Evolutionary conservation across 2,329 filamentous ascomycete species (phyloP), one percentile per base, ranked within the genome.

Genomic region (Sporothrix luriei): DNA sequence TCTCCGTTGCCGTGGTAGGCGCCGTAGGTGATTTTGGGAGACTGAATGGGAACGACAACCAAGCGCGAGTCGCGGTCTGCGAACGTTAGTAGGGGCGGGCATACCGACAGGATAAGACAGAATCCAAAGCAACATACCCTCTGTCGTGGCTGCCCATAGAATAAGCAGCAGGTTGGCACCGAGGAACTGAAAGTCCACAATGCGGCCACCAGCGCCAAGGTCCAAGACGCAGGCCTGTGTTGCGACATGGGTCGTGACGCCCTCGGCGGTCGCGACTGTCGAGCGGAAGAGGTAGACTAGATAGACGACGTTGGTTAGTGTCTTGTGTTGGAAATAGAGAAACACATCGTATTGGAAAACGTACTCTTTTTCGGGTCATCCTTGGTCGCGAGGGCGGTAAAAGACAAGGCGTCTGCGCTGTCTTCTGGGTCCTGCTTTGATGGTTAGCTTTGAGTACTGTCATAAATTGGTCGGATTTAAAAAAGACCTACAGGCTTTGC

Each of bases 171-270:
- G 82, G 14, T 83, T 78, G 69, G 90, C 86, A 74, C 90, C 84
- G 55, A 91, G 83, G 75, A 93, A 92, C 75, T 90, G 89, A 16
- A 90, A 77, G 76, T 93, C 89, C 24, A 87, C 77, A 19, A 89
- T 78, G n/a, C 77, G 79, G 13, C 79, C 79, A 13, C 65, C 51
- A 6, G 79, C 75, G 0, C 77, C 79, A 1, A 87, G 77, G 43
- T 78, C 77, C 10, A 88, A 72, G 29, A 77, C 76, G 48, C 81
- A 80, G 4, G 78, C 77, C n/a, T 77, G 76, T 1, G 80, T 80
- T 1, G 77, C 74, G 3, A 79, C 75, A 48, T 78, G 77, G 68
- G 81, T 81, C 73, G 86, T 91, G 70, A 90, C 86, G 51, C 87
- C 87, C 66, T 88, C 88, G 69, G 83, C 78, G 3, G 89, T 83